A percentile compares a stretch with the other conserved stretches of the same genome.
Evolutionary conservation across 129 eudicot species (phyloP).

Genomic region (Chrysanthemum seticuspe): DNA sequence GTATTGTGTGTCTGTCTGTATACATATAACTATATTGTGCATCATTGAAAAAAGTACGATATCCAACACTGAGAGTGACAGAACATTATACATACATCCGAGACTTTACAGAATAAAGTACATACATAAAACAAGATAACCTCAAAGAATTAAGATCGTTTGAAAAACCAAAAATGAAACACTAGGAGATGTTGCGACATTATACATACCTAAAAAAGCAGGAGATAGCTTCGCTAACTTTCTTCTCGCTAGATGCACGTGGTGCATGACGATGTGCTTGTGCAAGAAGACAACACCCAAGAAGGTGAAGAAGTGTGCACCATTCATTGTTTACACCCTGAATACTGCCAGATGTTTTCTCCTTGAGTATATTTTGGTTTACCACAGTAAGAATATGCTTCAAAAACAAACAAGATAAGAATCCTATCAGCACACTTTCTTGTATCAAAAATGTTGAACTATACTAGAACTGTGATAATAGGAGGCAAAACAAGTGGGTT

Average conservation of each 20-base stretch:
- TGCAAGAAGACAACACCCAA: slow-evolving; percentile 88
- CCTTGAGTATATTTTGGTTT: slow-evolving; percentile 76
- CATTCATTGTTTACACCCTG: slow-evolving; percentile 66
- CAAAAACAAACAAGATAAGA: slow-evolving; percentile 24
- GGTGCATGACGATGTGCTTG: slow-evolving; percentile 71
- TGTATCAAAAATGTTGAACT: neutral
- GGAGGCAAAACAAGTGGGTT: neutral
- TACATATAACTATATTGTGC: no score
- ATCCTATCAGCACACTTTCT: slow-evolving; percentile 20
- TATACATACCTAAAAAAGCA: slow-evolving; percentile 79
- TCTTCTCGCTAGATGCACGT: slow-evolving; percentile 48
- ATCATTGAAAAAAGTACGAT: no score
- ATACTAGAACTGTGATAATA: neutral
- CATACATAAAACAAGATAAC: no score
- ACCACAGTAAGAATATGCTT: slow-evolving; percentile 79
- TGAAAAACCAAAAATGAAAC: neutral
- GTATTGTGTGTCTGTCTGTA: no score
- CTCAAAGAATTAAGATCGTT: no score
- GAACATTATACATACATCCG: no score
- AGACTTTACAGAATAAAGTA: no score
- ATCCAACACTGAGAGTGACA: no score
- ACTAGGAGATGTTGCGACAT: neutral
- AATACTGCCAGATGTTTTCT: slow-evolving; percentile 69
- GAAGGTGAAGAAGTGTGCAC: slow-evolving; percentile 73
- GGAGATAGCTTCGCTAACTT: slow-evolving; percentile 75